These are phyloP conservation scores for Torrubiella hemipterigena DNA, from an alignment of 2,329 filamentous ascomycete species.

Conservation along the genomic window DNA sequence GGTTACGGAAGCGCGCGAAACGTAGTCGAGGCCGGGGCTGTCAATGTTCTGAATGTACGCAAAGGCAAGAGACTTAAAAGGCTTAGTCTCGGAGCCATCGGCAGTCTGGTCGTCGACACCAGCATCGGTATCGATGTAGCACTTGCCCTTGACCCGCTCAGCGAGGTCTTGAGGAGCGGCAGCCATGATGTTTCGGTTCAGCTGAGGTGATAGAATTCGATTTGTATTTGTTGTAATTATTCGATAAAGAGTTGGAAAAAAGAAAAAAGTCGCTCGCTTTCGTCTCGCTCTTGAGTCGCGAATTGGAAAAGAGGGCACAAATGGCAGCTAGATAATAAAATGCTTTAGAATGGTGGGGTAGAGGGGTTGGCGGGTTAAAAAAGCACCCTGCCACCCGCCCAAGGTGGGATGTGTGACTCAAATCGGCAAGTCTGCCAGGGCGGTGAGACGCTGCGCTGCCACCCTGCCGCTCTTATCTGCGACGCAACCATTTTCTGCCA, in stretches of 20 bases:
- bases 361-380: background rate
- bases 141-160: slow-evolving; percentile 34
- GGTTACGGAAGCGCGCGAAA: slow-evolving; percentile 55
- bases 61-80: slow-evolving; percentile 71
- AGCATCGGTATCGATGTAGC: slow-evolving; percentile 72
- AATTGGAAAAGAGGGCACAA: background rate
- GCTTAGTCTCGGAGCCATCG: slow-evolving; percentile 57
- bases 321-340: background rate
- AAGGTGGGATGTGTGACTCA: no score
- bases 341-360: slow-evolving; percentile 1
- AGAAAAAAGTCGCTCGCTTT: background rate
- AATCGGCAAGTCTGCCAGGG: no score
- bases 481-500: no score
- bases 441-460: no score
- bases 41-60: slow-evolving; percentile 63
- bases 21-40: slow-evolving; percentile 46
- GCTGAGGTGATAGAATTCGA: background rate
- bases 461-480: no score
- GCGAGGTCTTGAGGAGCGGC: slow-evolving; percentile 35
- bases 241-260: background rate
- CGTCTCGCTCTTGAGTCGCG: no score
- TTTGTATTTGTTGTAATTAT: background rate
- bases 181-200: no score
- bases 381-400: no score
- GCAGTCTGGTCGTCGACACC: slow-evolving; percentile 59